phyloP scores from a whole-genome alignment of 140 eudicot genomes.

The Bidens hawaiensis region DNA sequence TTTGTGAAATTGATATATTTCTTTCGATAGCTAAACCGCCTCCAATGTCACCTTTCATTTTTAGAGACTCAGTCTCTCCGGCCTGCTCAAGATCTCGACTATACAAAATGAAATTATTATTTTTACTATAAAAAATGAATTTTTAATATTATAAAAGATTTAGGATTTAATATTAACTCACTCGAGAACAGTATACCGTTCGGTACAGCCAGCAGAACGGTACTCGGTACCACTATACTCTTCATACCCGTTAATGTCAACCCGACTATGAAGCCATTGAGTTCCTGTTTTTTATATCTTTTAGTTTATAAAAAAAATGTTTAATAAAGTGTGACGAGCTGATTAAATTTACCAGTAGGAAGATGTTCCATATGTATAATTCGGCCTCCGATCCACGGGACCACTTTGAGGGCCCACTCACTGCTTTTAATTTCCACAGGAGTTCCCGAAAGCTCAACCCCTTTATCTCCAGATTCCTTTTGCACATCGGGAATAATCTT shows the following conservation, averaged over 20 bases:
- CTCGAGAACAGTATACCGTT: slow-evolving; percentile 75
- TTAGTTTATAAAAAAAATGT: background rate
- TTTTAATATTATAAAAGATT: slow-evolving; percentile 1
- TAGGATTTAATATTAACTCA: slow-evolving; percentile 48
- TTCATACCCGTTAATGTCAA: slow-evolving; percentile 83
- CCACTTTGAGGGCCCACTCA: slow-evolving; percentile 86
- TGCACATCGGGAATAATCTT: slow-evolving; percentile 68
- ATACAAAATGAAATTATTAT: background rate
- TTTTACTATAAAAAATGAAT: background rate
- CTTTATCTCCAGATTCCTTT: slow-evolving; percentile 46
- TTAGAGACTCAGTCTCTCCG: slow-evolving; percentile 73
- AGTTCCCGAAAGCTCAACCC: slow-evolving; percentile 63
- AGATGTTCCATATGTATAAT: slow-evolving; percentile 83
- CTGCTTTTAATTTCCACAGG: slow-evolving; percentile 72
- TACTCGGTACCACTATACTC: slow-evolving; percentile 87
- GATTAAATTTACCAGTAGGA: slow-evolving; percentile 59
- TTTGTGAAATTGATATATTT: slow-evolving; percentile 41
- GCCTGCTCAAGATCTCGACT: slow-evolving; percentile 90
- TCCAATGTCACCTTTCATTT: slow-evolving; percentile 84
- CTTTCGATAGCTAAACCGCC: slow-evolving; percentile 76
- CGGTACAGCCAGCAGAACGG: slow-evolving; percentile 87
- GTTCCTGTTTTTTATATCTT: slow-evolving; percentile 43
- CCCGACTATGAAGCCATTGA: slow-evolving; percentile 96
- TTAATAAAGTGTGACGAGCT: background rate
- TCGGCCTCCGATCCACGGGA: slow-evolving; percentile 98